Conservation (phyloP, 148 eudicot species). For the Chenopodium quinoa region DNA sequence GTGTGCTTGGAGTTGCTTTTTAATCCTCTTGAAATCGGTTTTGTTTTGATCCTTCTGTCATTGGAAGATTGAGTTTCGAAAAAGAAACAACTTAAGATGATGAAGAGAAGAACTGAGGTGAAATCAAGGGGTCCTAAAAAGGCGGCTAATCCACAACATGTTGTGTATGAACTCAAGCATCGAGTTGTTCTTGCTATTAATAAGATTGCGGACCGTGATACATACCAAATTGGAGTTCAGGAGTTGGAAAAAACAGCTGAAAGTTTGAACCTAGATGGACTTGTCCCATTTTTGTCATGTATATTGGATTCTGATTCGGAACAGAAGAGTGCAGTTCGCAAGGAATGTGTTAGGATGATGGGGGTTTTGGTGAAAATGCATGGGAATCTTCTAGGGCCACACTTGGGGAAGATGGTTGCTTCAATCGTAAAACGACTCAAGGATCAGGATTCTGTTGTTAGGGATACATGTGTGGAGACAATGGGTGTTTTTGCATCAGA, state of each 20-base stretch:
- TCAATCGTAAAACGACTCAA: slow-evolving; percentile 74
- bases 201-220: slow-evolving; percentile 81
- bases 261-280: slow-evolving; percentile 56
- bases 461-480: slow-evolving; percentile 78
- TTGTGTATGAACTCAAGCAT: slow-evolving; percentile 63
- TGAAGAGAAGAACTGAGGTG: slow-evolving; percentile 48
- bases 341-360: slow-evolving; percentile 73
- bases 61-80: neutral
- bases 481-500: slow-evolving; percentile 66
- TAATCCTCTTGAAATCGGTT: neutral
- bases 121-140: slow-evolving; percentile 52
- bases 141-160: slow-evolving; percentile 60
- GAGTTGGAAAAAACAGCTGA: slow-evolving; percentile 64
- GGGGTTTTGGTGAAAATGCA: slow-evolving; percentile 58
- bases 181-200: slow-evolving; percentile 59
- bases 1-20: slow-evolving; percentile 8
- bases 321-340: slow-evolving; percentile 71
- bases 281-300: slow-evolving; percentile 65
- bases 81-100: slow-evolving; percentile 12
- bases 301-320: slow-evolving; percentile 72
- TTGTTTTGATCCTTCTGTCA: neutral
- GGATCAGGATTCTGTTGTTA: slow-evolving; percentile 76
- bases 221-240: slow-evolving; percentile 70
- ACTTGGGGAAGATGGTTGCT: slow-evolving; percentile 67
- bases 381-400: slow-evolving; percentile 45